Evolutionary conservation across 148 eudicot species (phyloP).

Genomic region (Fagopyrum esculentum): DNA sequence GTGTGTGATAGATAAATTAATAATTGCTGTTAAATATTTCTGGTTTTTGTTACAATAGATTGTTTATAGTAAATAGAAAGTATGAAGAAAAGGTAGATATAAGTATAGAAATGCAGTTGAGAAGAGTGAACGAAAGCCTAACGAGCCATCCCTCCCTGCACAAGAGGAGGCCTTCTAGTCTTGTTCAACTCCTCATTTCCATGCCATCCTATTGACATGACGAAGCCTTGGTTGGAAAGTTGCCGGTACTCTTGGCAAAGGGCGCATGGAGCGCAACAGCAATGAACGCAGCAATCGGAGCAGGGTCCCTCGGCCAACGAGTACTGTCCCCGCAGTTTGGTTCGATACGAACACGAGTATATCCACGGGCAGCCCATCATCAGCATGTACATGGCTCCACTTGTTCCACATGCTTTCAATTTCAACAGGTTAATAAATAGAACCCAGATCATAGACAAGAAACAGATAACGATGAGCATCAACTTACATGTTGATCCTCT

Average conservation of each 20-base stretch:
- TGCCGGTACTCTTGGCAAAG: slow-evolving; percentile 52
- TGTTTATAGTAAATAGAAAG: too few relatives aligned
- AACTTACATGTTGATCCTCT: slow-evolving; percentile 38
- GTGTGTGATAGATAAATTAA: too few relatives aligned
- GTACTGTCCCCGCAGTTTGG: slow-evolving; percentile 25
- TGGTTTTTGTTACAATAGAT: too few relatives aligned
- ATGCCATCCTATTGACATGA: slow-evolving; percentile 17
- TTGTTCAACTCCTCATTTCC: slow-evolving; percentile 8
- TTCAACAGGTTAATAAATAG: too few relatives aligned
- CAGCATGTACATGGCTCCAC: slow-evolving; percentile 23
- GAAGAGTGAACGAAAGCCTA: neutral
- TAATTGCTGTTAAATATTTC: too few relatives aligned
- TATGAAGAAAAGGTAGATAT: too few relatives aligned
- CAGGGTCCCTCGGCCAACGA: slow-evolving; percentile 23
- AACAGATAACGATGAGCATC: neutral
- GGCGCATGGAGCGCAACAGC: slow-evolving; percentile 33
- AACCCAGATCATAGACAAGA: too few relatives aligned
- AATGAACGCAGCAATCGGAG: slow-evolving; percentile 29
- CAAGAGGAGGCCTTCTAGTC: neutral
- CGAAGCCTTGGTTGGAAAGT: slow-evolving; percentile 37
- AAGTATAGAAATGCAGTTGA: too few relatives aligned
- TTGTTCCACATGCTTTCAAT: slow-evolving; percentile 29
- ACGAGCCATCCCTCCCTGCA: neutral
- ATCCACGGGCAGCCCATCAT: slow-evolving; percentile 34
- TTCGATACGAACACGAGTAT: slow-evolving; percentile 34